These are phyloP conservation scores for Flaveria brownii DNA, from an alignment of 129 eudicot genomes.

Conservation along the genomic window DNA sequence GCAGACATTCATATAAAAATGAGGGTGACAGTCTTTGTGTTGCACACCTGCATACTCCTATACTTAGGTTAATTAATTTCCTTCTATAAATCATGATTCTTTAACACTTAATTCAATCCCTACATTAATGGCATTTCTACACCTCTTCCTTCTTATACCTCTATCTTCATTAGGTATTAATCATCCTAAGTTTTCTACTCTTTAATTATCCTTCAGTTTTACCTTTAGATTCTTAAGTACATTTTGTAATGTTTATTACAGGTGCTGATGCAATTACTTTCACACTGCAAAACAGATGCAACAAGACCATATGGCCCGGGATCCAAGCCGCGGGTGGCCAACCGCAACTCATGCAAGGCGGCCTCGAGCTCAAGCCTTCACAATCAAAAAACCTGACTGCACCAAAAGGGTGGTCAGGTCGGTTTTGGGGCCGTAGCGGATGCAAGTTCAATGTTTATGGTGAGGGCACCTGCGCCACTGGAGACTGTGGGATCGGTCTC, in stretches of 20 bases:
- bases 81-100: slow-evolving; percentile 17
- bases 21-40: slow-evolving; percentile 31
- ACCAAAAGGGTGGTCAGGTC: slow-evolving; percentile 8
- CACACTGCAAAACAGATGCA: slow-evolving; percentile 17
- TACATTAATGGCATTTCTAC: slow-evolving; percentile 24
- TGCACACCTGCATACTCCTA: slow-evolving; percentile 26
- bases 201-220: neutral
- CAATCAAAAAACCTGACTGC: slow-evolving; percentile 12
- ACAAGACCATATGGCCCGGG: slow-evolving; percentile 8
- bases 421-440: slow-evolving; percentile 22
- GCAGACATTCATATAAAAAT: neutral
- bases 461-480: slow-evolving; percentile 20
- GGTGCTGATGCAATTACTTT: slow-evolving; percentile 9
- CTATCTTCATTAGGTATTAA: slow-evolving; percentile 30
- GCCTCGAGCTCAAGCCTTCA: slow-evolving; percentile 11
- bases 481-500: slow-evolving; percentile 22
- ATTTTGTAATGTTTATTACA: neutral
- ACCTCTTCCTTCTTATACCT: slow-evolving; percentile 22
- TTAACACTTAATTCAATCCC: slow-evolving; percentile 3
- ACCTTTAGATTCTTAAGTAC: neutral
- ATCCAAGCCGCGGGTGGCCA: slow-evolving; percentile 17
- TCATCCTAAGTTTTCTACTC: neutral
- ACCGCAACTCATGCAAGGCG: slow-evolving; percentile 17
- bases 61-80: neutral
- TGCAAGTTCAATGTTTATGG: slow-evolving; percentile 17